phyloP scores from a whole-genome alignment of 192 early-diverging fungal genomes.

The Podila minutissima region DNA sequence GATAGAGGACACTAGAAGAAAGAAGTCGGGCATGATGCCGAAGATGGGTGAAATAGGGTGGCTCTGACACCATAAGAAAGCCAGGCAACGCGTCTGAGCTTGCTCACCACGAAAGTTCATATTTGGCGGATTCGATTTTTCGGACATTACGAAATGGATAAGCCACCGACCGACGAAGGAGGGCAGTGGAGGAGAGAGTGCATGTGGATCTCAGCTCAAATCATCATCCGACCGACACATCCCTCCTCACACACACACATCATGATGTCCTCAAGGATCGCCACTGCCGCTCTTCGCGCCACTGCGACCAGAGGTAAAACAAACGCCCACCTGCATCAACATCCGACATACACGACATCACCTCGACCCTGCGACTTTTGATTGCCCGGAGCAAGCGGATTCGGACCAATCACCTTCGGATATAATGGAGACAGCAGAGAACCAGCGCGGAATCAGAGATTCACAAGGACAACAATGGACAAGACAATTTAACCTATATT shows the following conservation, averaged over 20 bases:
- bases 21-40: too few relatives aligned
- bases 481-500: too few relatives aligned
- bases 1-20: too few relatives aligned
- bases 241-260: slow-evolving; percentile 1
- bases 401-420: neutral
- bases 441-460: neutral
- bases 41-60: too few relatives aligned
- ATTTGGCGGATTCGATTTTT: too few relatives aligned
- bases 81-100: too few relatives aligned
- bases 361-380: neutral
- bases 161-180: too few relatives aligned
- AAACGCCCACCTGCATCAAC: neutral
- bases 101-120: too few relatives aligned
- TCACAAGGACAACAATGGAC: neutral
- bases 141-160: too few relatives aligned
- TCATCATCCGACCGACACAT: slow-evolving; percentile 14
- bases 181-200: too few relatives aligned
- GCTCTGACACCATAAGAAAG: too few relatives aligned
- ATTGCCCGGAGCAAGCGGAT: too few relatives aligned
- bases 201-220: neutral
- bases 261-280: slow-evolving; percentile 52
- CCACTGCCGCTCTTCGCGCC: slow-evolving; percentile 40
- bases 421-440: slow-evolving; percentile 8
- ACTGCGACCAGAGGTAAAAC: slow-evolving; percentile 48
- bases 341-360: neutral